Evolutionary conservation across 2,329 filamentous ascomycete species (phyloP), one percentile per base, ranked within the genome.

Genomic region (Geosmithia morbida): DNA sequence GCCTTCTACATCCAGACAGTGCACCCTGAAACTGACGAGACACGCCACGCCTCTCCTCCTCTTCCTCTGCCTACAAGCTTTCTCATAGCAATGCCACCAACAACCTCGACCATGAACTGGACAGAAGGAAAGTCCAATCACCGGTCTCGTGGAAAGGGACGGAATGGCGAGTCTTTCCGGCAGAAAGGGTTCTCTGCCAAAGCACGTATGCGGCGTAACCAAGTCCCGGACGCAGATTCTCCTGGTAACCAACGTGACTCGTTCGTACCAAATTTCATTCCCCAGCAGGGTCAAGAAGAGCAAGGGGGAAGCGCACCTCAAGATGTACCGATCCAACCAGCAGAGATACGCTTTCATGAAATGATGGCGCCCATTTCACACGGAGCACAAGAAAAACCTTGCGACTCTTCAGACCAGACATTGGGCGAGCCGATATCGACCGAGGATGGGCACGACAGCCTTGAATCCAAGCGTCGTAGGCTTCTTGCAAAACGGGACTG

Each of bases 121-220:
- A 68, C 61, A 2, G 63, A 64, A 50, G 63, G 64, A 10, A 51
- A 56, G 33, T 59, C 66, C 19, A 57, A 63, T 42, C 63, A 66
- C 8, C 59, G 67, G 49, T 58, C 60, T 22, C 58, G 58, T 37
- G 56, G 58, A 7, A 63, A 57, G 45, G 55, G 57, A 14, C 62
- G 54, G 55, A 60, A 61, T 18, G 51, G 56, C 26, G 61, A 66
- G 40, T 49, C 52, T 17, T 55, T 58, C 18, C 61, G 59, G 16
- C 66, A 69, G 51, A 63, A 60, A 43, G 52, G 62, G 46, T 61
- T 63, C 47, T 68, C 68, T 51, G 64, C 65, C 17, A 64, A 59
- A 48, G 57, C 56, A 4, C 62, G 61, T 11, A 52, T 52, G 44
- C 51, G 54, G 26, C 53, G 50, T 46, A 53, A 51, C 17, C 51